Conservation (phyloP, 257 asterid genomes). For the Solanum dulcamara region DNA sequence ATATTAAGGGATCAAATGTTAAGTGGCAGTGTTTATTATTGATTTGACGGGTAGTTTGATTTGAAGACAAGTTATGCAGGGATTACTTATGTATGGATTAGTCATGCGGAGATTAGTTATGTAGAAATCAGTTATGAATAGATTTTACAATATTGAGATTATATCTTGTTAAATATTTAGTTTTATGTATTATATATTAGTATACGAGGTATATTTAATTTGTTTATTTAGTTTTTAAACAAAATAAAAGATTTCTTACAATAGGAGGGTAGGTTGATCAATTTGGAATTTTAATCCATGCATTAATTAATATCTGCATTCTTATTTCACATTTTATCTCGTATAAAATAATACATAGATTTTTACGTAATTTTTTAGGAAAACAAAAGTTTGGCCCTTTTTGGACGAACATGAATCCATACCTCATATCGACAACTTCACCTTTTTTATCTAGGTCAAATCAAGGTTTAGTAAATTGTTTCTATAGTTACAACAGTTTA, state of each 20-base stretch:
- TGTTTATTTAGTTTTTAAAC: neutral
- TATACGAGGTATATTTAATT: neutral
- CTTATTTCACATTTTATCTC: no score
- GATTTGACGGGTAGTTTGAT: neutral
- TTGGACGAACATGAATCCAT: no score
- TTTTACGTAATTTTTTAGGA: no score
- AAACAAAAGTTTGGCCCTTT: no score
- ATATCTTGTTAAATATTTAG: neutral
- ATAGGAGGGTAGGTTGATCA: no score
- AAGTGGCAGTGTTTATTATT: neutral
- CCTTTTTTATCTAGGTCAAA: no score
- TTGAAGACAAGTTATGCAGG: neutral
- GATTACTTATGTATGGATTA: neutral
- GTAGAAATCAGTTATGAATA: neutral
- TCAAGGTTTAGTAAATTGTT: no score
- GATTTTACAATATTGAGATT: neutral
- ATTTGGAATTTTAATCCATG: no score
- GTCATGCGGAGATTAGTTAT: neutral
- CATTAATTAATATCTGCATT: no score
- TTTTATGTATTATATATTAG: neutral
- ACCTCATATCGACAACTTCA: no score
- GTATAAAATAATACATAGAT: no score
- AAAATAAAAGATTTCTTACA: neutral
- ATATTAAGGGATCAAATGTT: neutral
- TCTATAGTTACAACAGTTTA: no score